Evolutionary conservation across 768 basidiomycete species (phyloP).

Genomic region (Trametes sanguinea): DNA sequence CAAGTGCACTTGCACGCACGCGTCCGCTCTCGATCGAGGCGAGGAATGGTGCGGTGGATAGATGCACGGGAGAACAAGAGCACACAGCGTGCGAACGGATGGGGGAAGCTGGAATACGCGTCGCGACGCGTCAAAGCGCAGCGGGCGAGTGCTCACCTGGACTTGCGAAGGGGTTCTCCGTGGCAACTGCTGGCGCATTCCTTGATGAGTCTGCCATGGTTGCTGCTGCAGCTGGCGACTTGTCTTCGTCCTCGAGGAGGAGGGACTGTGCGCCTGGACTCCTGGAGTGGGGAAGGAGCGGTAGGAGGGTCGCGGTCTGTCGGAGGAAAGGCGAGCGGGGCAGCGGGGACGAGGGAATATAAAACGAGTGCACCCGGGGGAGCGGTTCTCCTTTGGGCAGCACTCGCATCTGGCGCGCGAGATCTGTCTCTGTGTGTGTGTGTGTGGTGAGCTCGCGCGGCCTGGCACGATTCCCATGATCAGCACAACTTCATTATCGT

Average conservation of each 20-base stretch:
- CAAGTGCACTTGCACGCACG: too few relatives aligned
- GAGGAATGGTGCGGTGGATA: background rate
- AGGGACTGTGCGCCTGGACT: background rate
- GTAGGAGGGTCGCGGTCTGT: background rate
- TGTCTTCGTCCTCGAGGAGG: background rate
- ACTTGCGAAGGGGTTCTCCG: constrained; percentile 16
- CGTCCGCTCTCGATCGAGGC: too few relatives aligned
- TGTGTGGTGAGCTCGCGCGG: too few relatives aligned
- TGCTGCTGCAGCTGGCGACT: background rate
- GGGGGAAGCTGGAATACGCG: background rate
- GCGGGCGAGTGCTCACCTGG: constrained; percentile 8
- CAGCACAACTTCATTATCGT: background rate
- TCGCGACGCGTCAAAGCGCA: background rate
- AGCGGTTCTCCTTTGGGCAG: background rate
- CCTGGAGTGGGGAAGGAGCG: background rate
- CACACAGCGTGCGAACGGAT: background rate
- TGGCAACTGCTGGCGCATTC: background rate
- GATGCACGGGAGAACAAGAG: background rate
- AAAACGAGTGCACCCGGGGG: background rate
- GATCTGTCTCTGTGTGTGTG: too few relatives aligned
- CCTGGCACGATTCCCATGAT: too few relatives aligned
- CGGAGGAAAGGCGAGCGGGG: background rate
- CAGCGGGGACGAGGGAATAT: background rate
- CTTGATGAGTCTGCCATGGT: constrained; percentile 16
- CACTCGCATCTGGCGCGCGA: background rate